A percentile compares a stretch with the other conserved stretches of the same genome.
phyloP scores from a whole-genome alignment of 1,139 yeast genomes.

The Debaryomycetaceae sp. region DNA sequence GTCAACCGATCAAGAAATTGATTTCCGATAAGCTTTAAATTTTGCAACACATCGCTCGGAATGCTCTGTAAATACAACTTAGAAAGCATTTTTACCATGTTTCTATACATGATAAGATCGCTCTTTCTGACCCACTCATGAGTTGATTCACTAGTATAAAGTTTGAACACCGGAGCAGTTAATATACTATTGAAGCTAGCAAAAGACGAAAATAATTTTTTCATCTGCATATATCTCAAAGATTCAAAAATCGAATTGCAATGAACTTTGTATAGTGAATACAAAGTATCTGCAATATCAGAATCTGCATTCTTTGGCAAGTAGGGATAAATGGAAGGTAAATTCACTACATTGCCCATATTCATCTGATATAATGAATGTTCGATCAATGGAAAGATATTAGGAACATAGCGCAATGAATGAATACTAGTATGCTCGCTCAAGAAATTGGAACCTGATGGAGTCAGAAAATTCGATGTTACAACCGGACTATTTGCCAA shows the following conservation, averaged over 20 bases:
- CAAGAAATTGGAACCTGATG: conserved; percentile 4
- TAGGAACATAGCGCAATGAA: conserved; percentile 34
- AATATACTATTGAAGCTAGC: conserved; percentile 56
- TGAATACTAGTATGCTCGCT: conserved; percentile 7
- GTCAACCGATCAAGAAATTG: conserved; percentile 41
- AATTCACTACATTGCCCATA: conserved; percentile 30
- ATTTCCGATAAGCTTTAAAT: conserved; percentile 43
- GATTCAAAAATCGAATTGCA: conserved; percentile 62
- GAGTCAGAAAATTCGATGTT: conserved; percentile 9
- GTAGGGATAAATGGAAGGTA: conserved; percentile 54
- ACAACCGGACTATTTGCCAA: conserved; percentile 18
- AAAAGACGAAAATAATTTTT: conserved; percentile 53
- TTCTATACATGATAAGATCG: conserved; percentile 61
- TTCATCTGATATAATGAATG: conserved; percentile 17
- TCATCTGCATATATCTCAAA: conserved; percentile 65
- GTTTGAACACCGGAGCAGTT: conserved; percentile 62
- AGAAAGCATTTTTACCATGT: conserved; percentile 62
- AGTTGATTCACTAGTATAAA: conserved; percentile 51
- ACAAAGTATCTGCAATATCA: conserved; percentile 61
- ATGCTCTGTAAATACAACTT: conserved; percentile 60
- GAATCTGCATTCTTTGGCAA: conserved; percentile 49
- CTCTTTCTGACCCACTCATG: conserved; percentile 64
- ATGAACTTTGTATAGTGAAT: conserved; percentile 59
- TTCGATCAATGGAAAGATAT: conserved; percentile 31
- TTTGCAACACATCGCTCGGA: conserved; percentile 53